Base-by-base conservation (phyloP, 2,329 filamentous ascomycete species). In the Exophiala lecanii-corni region DNA sequence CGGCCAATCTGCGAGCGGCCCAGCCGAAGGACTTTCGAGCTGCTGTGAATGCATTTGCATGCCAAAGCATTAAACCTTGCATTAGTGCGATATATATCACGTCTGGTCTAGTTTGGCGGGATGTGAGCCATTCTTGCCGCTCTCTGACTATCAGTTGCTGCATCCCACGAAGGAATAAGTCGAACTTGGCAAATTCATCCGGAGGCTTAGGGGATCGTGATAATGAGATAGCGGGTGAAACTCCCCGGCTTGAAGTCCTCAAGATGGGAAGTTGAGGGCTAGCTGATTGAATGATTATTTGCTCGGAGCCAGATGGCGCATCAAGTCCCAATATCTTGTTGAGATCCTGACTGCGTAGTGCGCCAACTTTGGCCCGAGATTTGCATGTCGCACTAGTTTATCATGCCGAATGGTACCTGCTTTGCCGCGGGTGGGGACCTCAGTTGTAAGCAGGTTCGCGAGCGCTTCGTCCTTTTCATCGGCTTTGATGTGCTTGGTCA, bases 401-500 rank as follows among this genome's bases (percentile, higher is more conserved):
- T 35, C 20, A 18, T 19, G 28, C 6, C 13, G 39, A 9, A 41
- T 23, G 12, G n/a, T n/a, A n/a, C n/a, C n/a, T 15, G 39, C 16
- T 9, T 9, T 31, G 5, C 9, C 13, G 6, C 19, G 10, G 30
- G 23, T 23, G 30, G 6, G 30, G 39, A 10, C 12, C 16, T 20
- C 30, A 4, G 30, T 33, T 17, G 30, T 33, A 35, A 21, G 28
- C 9, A 41, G 26, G 17, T 35, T 23, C 4, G 9, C 17, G 9
- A 41, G 13, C 13, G 21, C 39, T 12, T 6, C 13, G 3, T 35
- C 39, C 30, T 41, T 41, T 12, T 41, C 39, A 10, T 18, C 30
- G 12, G 39, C 39, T 23, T 41, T 41, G 25, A 30, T 35, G 21
- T 41, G 30, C 30, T 41, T 41, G 9, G 30, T 15, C 6, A 41